A percentile compares a stretch with the other conserved stretches of the same genome.
These are phyloP conservation scores for Schwanniomyces pseudopolymorphus DNA, from an alignment of 805 yeast genomes.

Conservation along the genomic window DNA sequence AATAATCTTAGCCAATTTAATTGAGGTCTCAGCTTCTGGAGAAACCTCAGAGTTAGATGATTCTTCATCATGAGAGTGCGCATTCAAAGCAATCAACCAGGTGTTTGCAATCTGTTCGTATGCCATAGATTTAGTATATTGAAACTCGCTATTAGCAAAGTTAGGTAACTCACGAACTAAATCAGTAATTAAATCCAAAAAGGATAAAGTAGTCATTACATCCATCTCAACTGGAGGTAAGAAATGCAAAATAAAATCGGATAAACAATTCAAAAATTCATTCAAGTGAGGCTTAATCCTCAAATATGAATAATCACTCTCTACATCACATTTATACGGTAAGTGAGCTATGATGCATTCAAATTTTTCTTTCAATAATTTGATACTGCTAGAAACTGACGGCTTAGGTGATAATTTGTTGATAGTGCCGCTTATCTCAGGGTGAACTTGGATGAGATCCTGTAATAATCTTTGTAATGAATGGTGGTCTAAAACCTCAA, in stretches of 20 bases:
- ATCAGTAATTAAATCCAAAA: conserved; percentile 60
- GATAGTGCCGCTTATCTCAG: conserved; percentile 57
- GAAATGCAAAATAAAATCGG: conserved; percentile 72
- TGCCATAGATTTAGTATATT: conserved; percentile 51
- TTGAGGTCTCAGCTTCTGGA: conserved; percentile 15
- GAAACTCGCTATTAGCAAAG: conserved; percentile 58
- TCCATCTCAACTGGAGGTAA: conserved; percentile 69
- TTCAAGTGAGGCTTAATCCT: conserved; percentile 67
- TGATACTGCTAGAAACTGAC: conserved; percentile 50
- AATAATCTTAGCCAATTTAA: conserved; percentile 27
- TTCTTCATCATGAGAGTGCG: conserved; percentile 17
- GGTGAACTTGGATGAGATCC: conserved; percentile 56
- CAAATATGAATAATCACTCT: conserved; percentile 73
- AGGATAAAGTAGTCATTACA: conserved; percentile 53
- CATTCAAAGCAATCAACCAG: conserved; percentile 49
- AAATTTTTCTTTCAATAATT: conserved; percentile 47
- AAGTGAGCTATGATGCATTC: conserved; percentile 46
- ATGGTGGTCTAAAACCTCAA: conserved; percentile 65
- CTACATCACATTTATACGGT: conserved; percentile 75
- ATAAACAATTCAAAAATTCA: conserved; percentile 67
- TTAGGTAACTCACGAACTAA: conserved; percentile 65
- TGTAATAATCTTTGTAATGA: conserved; percentile 53
- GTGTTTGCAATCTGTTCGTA: conserved; percentile 61
- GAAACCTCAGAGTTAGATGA: conserved; percentile 3
- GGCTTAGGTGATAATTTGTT: conserved; percentile 57